These are phyloP conservation scores for Stentor roeselii DNA, from an alignment of 73 alveolate genomes.

Conservation along the genomic window DNA sequence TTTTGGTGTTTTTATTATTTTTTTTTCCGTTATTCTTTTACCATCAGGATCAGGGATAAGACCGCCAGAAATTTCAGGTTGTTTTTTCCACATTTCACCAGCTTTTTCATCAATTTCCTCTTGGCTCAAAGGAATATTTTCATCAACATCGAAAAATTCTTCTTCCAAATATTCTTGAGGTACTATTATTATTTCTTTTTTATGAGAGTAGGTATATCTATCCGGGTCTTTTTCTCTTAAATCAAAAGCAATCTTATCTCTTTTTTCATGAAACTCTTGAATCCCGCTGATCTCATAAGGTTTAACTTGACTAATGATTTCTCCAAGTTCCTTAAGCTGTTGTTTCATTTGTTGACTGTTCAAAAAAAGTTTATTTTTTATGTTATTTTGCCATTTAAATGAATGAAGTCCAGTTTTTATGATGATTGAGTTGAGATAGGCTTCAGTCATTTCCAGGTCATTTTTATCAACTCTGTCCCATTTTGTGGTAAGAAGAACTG, in stretches of 20 bases:
- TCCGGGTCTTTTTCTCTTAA: background rate
- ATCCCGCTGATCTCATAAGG: background rate
- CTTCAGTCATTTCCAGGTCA: background rate
- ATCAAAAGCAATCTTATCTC: background rate
- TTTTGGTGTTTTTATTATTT: too few relatives aligned
- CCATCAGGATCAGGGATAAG: background rate
- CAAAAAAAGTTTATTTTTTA: too few relatives aligned
- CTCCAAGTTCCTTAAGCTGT: background rate
- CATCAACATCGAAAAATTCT: background rate
- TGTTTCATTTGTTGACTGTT: too few relatives aligned
- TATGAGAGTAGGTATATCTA: too few relatives aligned
- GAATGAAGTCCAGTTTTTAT: too few relatives aligned
- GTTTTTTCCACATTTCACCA: too few relatives aligned
- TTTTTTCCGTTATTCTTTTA: background rate
- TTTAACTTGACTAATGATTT: background rate
- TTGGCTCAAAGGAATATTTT: background rate
- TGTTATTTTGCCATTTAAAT: too few relatives aligned
- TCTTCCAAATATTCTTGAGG: background rate
- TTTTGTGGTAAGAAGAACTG: background rate
- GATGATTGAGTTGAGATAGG: background rate
- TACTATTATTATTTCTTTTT: too few relatives aligned
- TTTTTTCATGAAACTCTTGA: background rate
- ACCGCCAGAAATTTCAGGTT: background rate
- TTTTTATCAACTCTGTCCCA: background rate
- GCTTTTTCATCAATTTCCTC: background rate